A percentile compares a stretch with the other conserved stretches of the same genome.
These are phyloP conservation scores for Cyclotella distinguenda DNA, from an alignment of 108 stramenopile species.

Conservation along the genomic window DNA sequence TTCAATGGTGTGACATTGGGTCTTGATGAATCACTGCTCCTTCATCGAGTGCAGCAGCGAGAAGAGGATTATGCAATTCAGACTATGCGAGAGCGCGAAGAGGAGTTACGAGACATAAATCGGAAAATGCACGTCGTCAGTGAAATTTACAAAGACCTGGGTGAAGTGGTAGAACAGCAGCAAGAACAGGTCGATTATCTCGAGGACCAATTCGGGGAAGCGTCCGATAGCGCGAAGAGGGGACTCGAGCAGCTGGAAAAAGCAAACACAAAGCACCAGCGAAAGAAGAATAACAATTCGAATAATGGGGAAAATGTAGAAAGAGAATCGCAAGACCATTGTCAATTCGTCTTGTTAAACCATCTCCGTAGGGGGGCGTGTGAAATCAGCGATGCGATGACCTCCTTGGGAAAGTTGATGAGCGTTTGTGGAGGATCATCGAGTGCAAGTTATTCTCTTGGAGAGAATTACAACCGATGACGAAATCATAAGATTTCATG, in stretches of 20 bases:
- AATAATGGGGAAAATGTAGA: slow-evolving; percentile 1
- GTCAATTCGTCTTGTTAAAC: slow-evolving; percentile 16
- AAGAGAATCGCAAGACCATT: background rate
- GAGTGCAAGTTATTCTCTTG: slow-evolving; percentile 23
- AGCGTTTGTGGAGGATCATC: slow-evolving; percentile 29
- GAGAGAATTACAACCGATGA: slow-evolving; percentile 8
- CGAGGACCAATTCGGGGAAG: slow-evolving; percentile 17
- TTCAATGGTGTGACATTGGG: background rate
- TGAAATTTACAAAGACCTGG: slow-evolving; percentile 43
- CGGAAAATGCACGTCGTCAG: slow-evolving; percentile 35
- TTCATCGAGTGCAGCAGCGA: slow-evolving; percentile 22
- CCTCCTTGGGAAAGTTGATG: slow-evolving; percentile 18
- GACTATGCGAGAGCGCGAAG: slow-evolving; percentile 32
- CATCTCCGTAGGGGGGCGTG: slow-evolving; percentile 12
- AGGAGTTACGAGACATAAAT: slow-evolving; percentile 31
- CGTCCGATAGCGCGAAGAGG: slow-evolving; percentile 11
- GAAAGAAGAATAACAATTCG: slow-evolving; percentile 9
- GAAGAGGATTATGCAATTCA: slow-evolving; percentile 38
- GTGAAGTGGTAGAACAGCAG: slow-evolving; percentile 30
- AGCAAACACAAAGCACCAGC: slow-evolving; percentile 9
- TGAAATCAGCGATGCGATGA: slow-evolving; percentile 12
- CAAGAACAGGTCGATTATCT: slow-evolving; percentile 32
- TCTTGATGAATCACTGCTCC: slow-evolving; percentile 2
- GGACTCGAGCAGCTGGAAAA: slow-evolving; percentile 32
- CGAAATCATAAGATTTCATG: background rate